Evolutionary conservation across 176 grass and related monocot genomes (phyloP), one percentile per base, ranked within the genome.

Genomic region (Carex littledalei): DNA sequence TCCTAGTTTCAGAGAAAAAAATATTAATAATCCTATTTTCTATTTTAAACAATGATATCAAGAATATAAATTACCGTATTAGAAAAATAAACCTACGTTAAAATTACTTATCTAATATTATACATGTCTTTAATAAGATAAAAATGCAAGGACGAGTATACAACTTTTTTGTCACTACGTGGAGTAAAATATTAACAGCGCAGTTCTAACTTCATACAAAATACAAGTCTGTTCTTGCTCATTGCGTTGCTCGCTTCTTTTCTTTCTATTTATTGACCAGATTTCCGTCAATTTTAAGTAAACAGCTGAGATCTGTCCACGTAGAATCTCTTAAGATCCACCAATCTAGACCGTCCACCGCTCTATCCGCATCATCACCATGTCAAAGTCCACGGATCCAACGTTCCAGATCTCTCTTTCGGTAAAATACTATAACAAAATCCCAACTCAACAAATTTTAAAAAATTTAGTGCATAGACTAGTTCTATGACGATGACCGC

Each of bases 361-460:
- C 47, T 61, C 5, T 8, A 47, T 15, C 18, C 31, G n/a, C 59
- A 82, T 65, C 55, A 63, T 34, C 58, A 45, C 34, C 9, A 3
- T 2, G 2, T 26, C 31, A 75, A 85, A 85, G 41, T 85, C 49
- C 21, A 71, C 29, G 49, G 56, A 43, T 85, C 35, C 50, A 61
- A 85, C 83, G 83, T 17, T 60, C n/a, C 53, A 76, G 67, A 85
- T 85, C 29, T 61, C 67, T 76, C 53, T 2, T 45, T 21, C 83
- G 67, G 83, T 75, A 62, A 85, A 75, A 75, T 73, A 81, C 57
- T 81, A 55, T 1, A 22, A 63, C 18, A 39, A 37, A 62, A 81
- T 63, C 29, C 56, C 55, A 63, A 81, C 78, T 21, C 16, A 81
- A 39, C 79, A 5, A 35, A 14, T 49, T 43, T 65, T 24, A 0